These are phyloP conservation scores for Seiridium unicorne DNA, from an alignment of 2,329 filamentous ascomycete genomes.

Conservation along the genomic window DNA sequence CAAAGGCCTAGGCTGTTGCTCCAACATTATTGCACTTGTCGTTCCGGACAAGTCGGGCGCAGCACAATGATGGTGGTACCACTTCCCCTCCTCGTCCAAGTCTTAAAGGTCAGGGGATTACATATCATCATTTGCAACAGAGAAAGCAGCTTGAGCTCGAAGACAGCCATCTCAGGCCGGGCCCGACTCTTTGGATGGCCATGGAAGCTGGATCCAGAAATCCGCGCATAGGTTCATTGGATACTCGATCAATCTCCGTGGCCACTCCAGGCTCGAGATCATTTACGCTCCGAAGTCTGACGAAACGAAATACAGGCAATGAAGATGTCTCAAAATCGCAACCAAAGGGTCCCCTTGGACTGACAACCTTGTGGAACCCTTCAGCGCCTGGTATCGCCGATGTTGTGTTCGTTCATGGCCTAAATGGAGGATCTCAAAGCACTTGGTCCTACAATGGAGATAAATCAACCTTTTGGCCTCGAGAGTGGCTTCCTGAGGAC, in stretches of 20 bases:
- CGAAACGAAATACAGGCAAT: background rate
- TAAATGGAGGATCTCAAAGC: slow-evolving; percentile 32
- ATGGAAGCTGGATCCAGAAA: background rate
- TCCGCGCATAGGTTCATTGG: background rate
- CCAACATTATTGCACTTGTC: too few species aligned
- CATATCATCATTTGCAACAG: too few species aligned
- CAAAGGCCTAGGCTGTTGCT: too few species aligned
- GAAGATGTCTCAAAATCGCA: background rate
- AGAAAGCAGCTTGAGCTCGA: too few species aligned
- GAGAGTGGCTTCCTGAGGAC: slow-evolving; percentile 30
- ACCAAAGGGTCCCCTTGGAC: background rate
- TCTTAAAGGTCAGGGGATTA: too few species aligned
- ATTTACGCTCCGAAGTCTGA: background rate
- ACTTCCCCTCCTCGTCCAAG: too few species aligned
- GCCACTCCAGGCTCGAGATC: background rate
- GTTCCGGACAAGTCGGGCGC: too few species aligned
- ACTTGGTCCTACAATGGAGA: slow-evolving; percentile 30
- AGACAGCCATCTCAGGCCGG: too few species aligned
- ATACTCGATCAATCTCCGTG: background rate
- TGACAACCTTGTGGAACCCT: background rate
- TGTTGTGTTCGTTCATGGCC: slow-evolving; percentile 35
- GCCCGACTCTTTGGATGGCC: background rate
- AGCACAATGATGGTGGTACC: too few species aligned
- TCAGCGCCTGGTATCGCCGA: background rate
- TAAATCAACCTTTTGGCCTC: slow-evolving; percentile 28